Evolutionary conservation across 2,329 filamentous ascomycete genomes (phyloP).

Genomic region (Diaporthe australafricana): DNA sequence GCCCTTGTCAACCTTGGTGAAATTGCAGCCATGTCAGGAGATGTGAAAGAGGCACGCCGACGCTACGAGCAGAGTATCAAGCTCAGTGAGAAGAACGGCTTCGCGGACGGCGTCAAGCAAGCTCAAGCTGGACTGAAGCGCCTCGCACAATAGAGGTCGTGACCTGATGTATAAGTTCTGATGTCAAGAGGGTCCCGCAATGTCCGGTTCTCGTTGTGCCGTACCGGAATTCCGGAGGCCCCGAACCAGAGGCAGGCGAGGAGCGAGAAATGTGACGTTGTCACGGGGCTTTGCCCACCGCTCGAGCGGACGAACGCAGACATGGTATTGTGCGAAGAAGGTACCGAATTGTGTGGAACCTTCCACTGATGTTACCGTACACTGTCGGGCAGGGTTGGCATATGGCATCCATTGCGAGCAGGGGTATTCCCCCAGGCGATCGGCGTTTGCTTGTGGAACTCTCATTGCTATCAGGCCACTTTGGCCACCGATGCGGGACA

Average conservation of each 20-base stretch:
- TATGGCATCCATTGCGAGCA: neutral
- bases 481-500: slow-evolving; percentile 5
- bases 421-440: neutral
- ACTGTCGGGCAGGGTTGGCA: neutral
- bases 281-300: neutral
- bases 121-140: slow-evolving; percentile 61
- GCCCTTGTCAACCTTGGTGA: slow-evolving; percentile 90
- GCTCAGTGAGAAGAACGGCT: slow-evolving; percentile 67
- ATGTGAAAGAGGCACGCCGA: slow-evolving; percentile 71
- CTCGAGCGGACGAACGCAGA: neutral
- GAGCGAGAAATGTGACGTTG: slow-evolving; percentile 1
- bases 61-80: slow-evolving; percentile 77
- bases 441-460: neutral
- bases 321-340: neutral
- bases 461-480: slow-evolving; percentile 2
- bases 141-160: slow-evolving; percentile 31
- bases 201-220: too few relatives aligned
- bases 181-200: neutral
- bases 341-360: slow-evolving; percentile 3
- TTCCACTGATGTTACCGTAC: neutral
- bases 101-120: slow-evolving; percentile 62
- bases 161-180: neutral
- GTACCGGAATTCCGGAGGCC: neutral
- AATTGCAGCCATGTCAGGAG: slow-evolving; percentile 80
- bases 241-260: neutral